phyloP scores from a whole-genome alignment of 192 early-diverging fungal genomes.

The Podila minutissima region DNA sequence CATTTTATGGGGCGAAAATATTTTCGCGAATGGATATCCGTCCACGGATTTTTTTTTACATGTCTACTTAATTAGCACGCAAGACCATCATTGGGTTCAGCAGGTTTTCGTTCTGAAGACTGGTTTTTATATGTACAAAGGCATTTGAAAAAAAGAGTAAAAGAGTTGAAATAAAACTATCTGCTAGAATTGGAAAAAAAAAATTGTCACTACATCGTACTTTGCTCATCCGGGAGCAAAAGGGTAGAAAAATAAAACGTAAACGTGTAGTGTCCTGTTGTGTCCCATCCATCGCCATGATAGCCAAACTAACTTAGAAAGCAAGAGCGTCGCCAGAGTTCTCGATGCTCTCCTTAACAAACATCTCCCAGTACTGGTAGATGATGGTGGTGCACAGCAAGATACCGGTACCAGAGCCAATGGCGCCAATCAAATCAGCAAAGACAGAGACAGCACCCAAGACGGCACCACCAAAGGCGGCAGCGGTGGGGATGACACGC shows the following conservation, averaged over 20 bases:
- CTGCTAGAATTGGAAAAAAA: not conserved
- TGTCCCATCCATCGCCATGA: not conserved
- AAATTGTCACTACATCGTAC: not conserved
- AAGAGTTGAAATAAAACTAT: not conserved
- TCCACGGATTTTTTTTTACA: too few species aligned
- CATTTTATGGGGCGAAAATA: too few species aligned
- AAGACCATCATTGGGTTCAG: slow-evolving; percentile 78
- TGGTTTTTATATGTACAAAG: slow-evolving; percentile 6
- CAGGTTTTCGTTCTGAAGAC: slow-evolving; percentile 96
- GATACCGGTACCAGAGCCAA: slow-evolving; percentile 99
- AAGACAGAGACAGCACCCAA: slow-evolving; percentile 95
- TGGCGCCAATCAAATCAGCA: slow-evolving; percentile 97
- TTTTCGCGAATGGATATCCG: too few species aligned
- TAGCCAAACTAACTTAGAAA: slow-evolving; percentile 8
- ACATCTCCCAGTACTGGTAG: slow-evolving; percentile 98
- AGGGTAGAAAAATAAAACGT: not conserved
- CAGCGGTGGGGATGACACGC: slow-evolving; percentile 97
- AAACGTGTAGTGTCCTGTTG: not conserved
- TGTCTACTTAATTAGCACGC: too few species aligned
- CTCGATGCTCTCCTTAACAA: slow-evolving; percentile 91
- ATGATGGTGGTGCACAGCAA: slow-evolving; percentile 97
- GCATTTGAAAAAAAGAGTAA: not conserved
- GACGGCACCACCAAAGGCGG: slow-evolving; percentile 97
- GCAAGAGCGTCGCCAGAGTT: slow-evolving; percentile 46
- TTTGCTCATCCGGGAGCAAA: slow-evolving; percentile 7